Base-by-base conservation (phyloP, 169 alveolate genomes). In the Fabrea salina region DNA sequence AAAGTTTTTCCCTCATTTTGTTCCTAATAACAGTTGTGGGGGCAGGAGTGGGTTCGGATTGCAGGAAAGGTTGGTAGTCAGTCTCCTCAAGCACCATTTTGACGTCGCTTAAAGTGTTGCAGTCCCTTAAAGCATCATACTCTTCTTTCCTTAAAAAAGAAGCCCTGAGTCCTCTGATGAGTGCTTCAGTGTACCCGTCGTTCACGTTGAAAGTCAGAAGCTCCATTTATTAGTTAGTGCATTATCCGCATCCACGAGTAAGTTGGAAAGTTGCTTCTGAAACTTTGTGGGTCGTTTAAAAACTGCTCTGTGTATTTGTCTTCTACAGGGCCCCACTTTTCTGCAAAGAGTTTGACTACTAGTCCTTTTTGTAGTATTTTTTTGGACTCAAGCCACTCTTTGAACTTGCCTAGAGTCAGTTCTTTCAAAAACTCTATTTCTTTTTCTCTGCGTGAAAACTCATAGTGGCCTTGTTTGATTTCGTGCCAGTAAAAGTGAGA, bases 111-210 rank as follows among this genome's bases (percentile, higher is more conserved):
- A 43, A 83, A 67, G 86, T 89, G 27, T 86, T 78, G 72, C 95
- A 88, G 43, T 85, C 91, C 78, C 89, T 84, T 83, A 90, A 77
- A n/a, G 86, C 83, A 39, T 81, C 82, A 89, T 97, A 98, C 87
- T 96, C 97, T 47, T 97, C 98, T 70, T 97, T 97, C 16, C 97
- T 93, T 83, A 98, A 89, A 89, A 98, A 97, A 47, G 98, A 94
- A 82, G 97, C 92, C 75, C 99, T 93, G 68, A 95, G 93, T 33
- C 99, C 99, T 61, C 99, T 84, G 41, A 96, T 91, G 76, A 97
- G 84, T 68, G 99, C 99, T 91, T 97, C 99, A 25, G 97, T 90
- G 92, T 96, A 97, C 56, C 99, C 99, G 88, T 96, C 98, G 68
- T 96, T 95, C 32, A 95, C 89, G 85, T 97, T 98, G 90, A 97